These are phyloP conservation scores for Ophiostoma ulmi DNA, from an alignment of 2,329 filamentous ascomycete genomes.

Conservation along the genomic window DNA sequence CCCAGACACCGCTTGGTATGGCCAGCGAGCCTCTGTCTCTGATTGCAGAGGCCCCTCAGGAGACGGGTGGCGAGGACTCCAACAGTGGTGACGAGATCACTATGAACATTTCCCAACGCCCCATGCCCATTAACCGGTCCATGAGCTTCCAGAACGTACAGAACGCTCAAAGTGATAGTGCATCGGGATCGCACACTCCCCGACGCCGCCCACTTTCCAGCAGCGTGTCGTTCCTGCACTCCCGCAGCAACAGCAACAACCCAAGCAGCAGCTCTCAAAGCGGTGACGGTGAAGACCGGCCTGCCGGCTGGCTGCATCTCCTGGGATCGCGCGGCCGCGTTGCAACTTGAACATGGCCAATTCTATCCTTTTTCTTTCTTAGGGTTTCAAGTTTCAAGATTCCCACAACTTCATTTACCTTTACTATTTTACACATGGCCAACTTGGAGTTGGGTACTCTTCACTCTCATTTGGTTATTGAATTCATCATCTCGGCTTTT, in stretches of 20 bases:
- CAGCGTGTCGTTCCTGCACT: slow-evolving; percentile 28
- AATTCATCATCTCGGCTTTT: neutral
- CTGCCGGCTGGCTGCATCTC: slow-evolving; percentile 34
- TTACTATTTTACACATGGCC: neutral
- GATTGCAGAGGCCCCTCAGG: slow-evolving; percentile 32
- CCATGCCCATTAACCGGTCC: neutral
- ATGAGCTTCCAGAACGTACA: slow-evolving; percentile 19
- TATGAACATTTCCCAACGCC: neutral
- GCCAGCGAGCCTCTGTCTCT: slow-evolving; percentile 30
- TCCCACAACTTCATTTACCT: neutral
- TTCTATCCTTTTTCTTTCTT: neutral
- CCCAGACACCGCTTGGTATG: neutral
- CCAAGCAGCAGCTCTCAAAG: slow-evolving; percentile 16
- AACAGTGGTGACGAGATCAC: neutral
- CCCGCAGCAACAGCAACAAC: slow-evolving; percentile 27
- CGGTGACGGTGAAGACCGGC: slow-evolving; percentile 34
- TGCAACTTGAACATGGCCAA: neutral
- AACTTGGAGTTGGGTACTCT: neutral
- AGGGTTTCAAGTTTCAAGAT: neutral
- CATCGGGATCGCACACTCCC: slow-evolving; percentile 10
- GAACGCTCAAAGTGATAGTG: neutral
- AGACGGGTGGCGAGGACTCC: neutral
- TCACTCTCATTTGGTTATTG: neutral
- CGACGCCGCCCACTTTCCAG: slow-evolving; percentile 30
- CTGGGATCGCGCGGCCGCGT: slow-evolving; percentile 37